Base-by-base conservation (phyloP, 2,329 filamentous ascomycete genomes). In the Arthrinium puccinioides region DNA sequence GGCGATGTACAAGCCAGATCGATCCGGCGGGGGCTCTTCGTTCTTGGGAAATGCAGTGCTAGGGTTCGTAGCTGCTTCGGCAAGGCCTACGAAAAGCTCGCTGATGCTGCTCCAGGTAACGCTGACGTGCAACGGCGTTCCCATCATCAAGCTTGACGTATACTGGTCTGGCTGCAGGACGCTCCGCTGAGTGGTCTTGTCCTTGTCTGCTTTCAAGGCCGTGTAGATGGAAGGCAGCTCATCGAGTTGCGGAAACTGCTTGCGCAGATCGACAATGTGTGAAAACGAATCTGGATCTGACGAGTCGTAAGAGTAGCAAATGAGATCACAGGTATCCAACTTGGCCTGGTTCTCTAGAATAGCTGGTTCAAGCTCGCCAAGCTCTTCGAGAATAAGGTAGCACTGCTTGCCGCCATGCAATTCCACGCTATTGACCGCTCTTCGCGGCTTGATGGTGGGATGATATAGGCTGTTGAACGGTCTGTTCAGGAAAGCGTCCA, bases 241-340 rank as follows among this genome's bases (percentile, higher is more conserved):
- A 56, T 94, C 85, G 3, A 98, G 74, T 38, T 92, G 83, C 0
- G 87, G 80, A 48, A 90, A 84, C 51, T 82, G 84, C 38, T 77
- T 74, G 29, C 89, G 81, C 33, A 96, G 69, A 14, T 84, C 76
- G 25, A 90, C 84, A 37, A 98, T 87, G 54, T 97, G 89, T 2
- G 84, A 80, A 60, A 98, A 98, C 4, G 87, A 95, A 59, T 97
- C 89, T 0, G 92, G 90, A 44, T 98, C 89, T 2, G 88, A 94
- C 3, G 90, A 97, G 64, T 98, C 92, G 63, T 97, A 98, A 1
- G 87, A 82, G 62, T 94, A 97, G 62, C 90, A 94, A 31, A 98
- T 75, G 18, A 98, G 73, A 60, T 98, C 92, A 61, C 90, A 97
- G 6, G 88, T 82, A 52, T 95, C 87, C 11, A 98, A 72, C 61